phyloP scores from a whole-genome alignment of 2,329 filamentous ascomycete species.

The Magnaporthales sp. region DNA sequence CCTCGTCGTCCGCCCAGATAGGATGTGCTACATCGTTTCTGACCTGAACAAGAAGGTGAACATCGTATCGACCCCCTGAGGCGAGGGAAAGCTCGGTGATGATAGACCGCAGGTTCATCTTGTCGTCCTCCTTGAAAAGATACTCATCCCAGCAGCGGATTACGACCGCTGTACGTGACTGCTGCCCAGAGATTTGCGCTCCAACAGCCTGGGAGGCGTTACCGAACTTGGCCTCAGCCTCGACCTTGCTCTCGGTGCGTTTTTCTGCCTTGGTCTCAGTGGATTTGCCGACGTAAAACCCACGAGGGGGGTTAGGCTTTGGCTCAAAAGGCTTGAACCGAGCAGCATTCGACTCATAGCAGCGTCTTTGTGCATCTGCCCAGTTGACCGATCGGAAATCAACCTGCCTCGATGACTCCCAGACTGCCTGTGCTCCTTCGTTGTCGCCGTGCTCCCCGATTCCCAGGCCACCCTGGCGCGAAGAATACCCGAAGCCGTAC shows the following conservation, averaged over 20 bases:
- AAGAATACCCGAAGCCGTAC: conserved; percentile 83
- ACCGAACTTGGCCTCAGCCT: conserved; percentile 4
- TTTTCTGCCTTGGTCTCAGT: conserved; percentile 12
- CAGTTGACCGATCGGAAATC: conserved; percentile 73
- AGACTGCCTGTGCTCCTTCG: conserved; percentile 72
- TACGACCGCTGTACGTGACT: conserved; percentile 62
- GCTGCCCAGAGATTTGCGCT: conserved; percentile 3
- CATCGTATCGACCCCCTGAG: conserved; percentile 78
- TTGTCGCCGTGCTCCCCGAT: conserved; percentile 78
- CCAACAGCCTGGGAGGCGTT: neutral
- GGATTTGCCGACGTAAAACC: conserved; percentile 41
- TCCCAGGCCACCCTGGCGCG: conserved; percentile 69
- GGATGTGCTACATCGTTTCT: conserved; percentile 66
- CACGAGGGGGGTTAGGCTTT: conserved; percentile 31
- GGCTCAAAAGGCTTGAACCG: conserved; percentile 51
- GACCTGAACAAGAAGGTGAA: conserved; percentile 79
- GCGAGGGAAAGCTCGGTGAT: conserved; percentile 74
- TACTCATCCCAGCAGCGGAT: conserved; percentile 79
- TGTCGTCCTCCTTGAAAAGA: conserved; percentile 68
- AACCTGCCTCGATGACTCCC: conserved; percentile 61
- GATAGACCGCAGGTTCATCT: conserved; percentile 74
- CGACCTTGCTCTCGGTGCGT: conserved; percentile 7
- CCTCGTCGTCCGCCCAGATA: conserved; percentile 67
- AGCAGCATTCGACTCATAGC: conserved; percentile 59
- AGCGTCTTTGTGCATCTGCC: conserved; percentile 69